These are phyloP conservation scores for Middelhovenomyces tepae DNA, from an alignment of 805 yeast species.

Conservation along the genomic window DNA sequence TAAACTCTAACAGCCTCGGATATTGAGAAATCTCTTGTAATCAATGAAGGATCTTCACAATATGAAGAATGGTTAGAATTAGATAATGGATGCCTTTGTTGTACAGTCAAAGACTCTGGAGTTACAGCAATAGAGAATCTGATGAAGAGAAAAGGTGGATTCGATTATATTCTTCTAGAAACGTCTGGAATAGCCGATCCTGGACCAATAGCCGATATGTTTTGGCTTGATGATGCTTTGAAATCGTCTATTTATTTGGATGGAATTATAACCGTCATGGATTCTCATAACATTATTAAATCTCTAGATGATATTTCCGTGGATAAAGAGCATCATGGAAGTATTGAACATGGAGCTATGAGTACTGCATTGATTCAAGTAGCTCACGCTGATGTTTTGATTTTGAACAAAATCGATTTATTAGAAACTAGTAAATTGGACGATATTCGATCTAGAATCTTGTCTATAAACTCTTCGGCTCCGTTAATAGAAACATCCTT, in stretches of 20 bases:
- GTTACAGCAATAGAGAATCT: slow-evolving; percentile 88
- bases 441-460: slow-evolving; percentile 33
- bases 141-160: slow-evolving; percentile 59
- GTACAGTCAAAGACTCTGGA: slow-evolving; percentile 92
- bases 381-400: slow-evolving; percentile 76
- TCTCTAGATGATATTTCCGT: slow-evolving; percentile 54
- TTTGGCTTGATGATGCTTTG: slow-evolving; percentile 92
- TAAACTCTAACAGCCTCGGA: slow-evolving; percentile 43
- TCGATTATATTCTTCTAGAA: slow-evolving; percentile 87
- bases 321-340: slow-evolving; percentile 30
- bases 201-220: slow-evolving; percentile 93
- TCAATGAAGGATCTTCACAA: slow-evolving; percentile 43
- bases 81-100: slow-evolving; percentile 95
- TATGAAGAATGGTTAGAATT: slow-evolving; percentile 93
- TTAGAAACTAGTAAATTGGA: slow-evolving; percentile 20
- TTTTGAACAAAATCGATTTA: slow-evolving; percentile 72
- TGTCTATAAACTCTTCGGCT: slow-evolving; percentile 56
- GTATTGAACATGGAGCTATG: slow-evolving; percentile 35
- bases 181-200: slow-evolving; percentile 98
- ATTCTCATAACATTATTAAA: slow-evolving; percentile 46
- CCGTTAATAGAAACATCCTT: slow-evolving; percentile 58
- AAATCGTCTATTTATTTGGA: slow-evolving; percentile 80
- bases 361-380: slow-evolving; percentile 87
- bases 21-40: slow-evolving; percentile 78
- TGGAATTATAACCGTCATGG: slow-evolving; percentile 85